A percentile compares a stretch with the other conserved stretches of the same genome.
Evolutionary conservation across 768 basidiomycete genomes (phyloP).

Genomic region (Infundibulicybe gibba): DNA sequence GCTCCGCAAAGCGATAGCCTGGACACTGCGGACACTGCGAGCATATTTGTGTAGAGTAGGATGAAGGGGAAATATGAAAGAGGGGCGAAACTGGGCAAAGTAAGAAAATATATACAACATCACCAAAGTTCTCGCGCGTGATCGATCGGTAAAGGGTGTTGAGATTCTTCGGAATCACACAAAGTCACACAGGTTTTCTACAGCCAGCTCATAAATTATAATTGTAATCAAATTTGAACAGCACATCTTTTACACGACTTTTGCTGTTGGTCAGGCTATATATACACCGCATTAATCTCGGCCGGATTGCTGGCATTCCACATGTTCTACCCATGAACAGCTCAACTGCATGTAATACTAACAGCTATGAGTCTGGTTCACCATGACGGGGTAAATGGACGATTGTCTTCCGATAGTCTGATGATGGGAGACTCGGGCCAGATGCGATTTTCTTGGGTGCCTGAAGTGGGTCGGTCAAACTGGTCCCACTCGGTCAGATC

Average conservation of each 20-base stretch:
- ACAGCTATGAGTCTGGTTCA: no score
- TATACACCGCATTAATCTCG: conserved; percentile 3
- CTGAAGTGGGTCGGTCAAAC: no score
- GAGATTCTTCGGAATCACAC: conserved; percentile 94
- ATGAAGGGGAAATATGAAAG: conserved; percentile 10
- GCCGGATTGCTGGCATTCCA: no score
- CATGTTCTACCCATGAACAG: no score
- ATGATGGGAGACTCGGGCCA: no score
- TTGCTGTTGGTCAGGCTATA: conserved; percentile 39
- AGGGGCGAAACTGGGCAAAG: conserved; percentile 48
- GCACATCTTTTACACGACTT: conserved; percentile 19
- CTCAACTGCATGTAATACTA: no score
- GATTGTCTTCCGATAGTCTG: no score
- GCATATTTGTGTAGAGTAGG: conserved; percentile 20
- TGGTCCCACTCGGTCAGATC: no score
- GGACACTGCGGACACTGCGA: conserved; percentile 39
- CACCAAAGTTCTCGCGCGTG: conserved; percentile 15
- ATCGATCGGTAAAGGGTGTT: conserved; percentile 5
- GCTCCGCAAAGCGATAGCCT: conserved; percentile 32
- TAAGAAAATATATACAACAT: conserved; percentile 26
- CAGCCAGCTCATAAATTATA: conserved; percentile 55
- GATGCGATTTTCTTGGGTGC: no score
- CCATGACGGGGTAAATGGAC: no score
- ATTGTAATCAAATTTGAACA: conserved; percentile 71
- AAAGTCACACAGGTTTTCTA: conserved; percentile 6